Evolutionary conservation across 768 basidiomycete genomes (phyloP).

Genomic region (Lactarius hengduanensis): DNA sequence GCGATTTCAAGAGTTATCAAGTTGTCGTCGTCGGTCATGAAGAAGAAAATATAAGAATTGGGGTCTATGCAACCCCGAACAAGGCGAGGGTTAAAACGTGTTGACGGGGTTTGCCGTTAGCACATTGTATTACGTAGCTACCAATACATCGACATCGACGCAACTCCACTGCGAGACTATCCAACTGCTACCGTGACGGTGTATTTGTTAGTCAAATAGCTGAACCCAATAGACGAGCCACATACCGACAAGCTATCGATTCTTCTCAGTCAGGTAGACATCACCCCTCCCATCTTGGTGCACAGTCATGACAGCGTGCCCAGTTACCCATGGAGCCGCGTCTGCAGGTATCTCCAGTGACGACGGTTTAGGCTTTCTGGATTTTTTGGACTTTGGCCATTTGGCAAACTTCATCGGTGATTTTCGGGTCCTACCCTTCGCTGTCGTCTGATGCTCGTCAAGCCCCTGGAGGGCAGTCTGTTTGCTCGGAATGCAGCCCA

Average conservation of each 20-base stretch:
- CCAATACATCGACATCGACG: no score
- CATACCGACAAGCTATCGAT: slow-evolving; percentile 2
- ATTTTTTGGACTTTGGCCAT: slow-evolving; percentile 17
- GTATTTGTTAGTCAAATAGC: background rate
- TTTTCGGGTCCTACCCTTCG: background rate
- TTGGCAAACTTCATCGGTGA: slow-evolving; percentile 1
- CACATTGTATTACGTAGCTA: background rate
- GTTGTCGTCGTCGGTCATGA: background rate
- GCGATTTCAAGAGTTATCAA: background rate
- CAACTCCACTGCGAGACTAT: no score
- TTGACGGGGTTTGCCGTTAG: background rate
- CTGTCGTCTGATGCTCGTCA: slow-evolving; percentile 1
- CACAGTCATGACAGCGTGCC: slow-evolving; percentile 21
- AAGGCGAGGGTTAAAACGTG: background rate
- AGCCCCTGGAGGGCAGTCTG: slow-evolving; percentile 28
- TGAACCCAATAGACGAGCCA: background rate
- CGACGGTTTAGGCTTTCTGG: slow-evolving; percentile 6
- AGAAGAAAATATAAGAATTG: background rate
- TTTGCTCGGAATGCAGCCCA: slow-evolving; percentile 49
- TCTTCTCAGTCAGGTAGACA: slow-evolving; percentile 24
- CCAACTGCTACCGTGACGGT: background rate
- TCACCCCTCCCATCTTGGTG: slow-evolving; percentile 10
- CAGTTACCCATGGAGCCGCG: slow-evolving; percentile 24
- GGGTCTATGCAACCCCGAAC: background rate
- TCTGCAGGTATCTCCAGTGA: slow-evolving; percentile 21